A percentile compares a stretch with the other conserved stretches of the same genome.
Conservation (phyloP, 495 filamentous ascomycete species). For the Parmelia sp. region DNA sequence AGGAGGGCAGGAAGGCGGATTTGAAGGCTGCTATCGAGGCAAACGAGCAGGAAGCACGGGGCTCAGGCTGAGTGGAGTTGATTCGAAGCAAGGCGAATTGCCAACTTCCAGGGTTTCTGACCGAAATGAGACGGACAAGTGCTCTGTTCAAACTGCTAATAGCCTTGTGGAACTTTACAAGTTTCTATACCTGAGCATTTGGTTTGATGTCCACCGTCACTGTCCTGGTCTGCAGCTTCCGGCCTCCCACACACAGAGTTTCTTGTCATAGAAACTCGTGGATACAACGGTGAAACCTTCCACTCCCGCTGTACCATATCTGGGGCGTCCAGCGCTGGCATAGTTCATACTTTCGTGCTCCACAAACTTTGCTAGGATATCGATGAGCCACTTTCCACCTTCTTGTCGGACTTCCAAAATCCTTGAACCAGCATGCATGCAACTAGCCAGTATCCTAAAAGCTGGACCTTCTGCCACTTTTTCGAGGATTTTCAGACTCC, state of each 20-base stretch:
- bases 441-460: constrained; percentile 69
- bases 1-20: constrained; percentile 60
- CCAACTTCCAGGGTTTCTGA: background rate
- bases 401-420: constrained; percentile 51
- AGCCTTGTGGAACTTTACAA: background rate
- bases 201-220: background rate
- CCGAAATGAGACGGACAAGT: background rate
- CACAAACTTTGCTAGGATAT: constrained; percentile 66
- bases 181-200: background rate
- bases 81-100: background rate
- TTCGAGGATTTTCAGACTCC: constrained; percentile 52
- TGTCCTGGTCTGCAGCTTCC: background rate
- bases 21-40: constrained; percentile 54
- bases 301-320: constrained; percentile 27
- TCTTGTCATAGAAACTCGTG: constrained; percentile 84
- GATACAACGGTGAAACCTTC: constrained; percentile 49
- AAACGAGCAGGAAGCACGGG: constrained; percentile 21
- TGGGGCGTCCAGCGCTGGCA: constrained; percentile 60
- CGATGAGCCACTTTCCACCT: constrained; percentile 51
- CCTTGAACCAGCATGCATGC: constrained; percentile 83
- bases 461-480: constrained; percentile 25
- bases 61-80: background rate
- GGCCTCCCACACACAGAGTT: constrained; percentile 70
- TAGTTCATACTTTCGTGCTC: constrained; percentile 97
- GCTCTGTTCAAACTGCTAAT: background rate